Evolutionary conservation across 2,329 filamentous ascomycete species (phyloP).

Genomic region (Teratosphaeria epicoccoides): DNA sequence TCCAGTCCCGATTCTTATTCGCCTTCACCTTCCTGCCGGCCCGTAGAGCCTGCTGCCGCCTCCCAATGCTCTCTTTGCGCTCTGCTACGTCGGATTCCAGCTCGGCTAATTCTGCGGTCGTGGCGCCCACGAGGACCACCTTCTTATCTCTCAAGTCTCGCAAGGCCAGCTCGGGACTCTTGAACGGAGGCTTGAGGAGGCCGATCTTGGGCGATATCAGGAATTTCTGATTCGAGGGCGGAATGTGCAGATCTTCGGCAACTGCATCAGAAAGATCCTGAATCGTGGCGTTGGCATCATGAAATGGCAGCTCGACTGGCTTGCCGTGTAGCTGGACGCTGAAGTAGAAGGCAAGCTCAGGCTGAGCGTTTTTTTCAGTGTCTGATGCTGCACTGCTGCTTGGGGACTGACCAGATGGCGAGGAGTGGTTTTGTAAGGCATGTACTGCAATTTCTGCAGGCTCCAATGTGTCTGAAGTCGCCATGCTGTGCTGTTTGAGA

Average conservation of each 20-base stretch:
- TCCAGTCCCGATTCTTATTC: slow-evolving; percentile 32
- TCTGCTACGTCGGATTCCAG: slow-evolving; percentile 42
- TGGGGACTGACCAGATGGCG: not conserved
- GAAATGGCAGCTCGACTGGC: slow-evolving; percentile 38
- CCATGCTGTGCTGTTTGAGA: not conserved
- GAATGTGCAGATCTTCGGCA: slow-evolving; percentile 47
- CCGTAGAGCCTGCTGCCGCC: slow-evolving; percentile 28
- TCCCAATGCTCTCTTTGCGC: slow-evolving; percentile 38
- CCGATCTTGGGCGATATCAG: slow-evolving; percentile 54
- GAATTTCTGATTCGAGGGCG: slow-evolving; percentile 56
- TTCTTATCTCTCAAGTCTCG: slow-evolving; percentile 45
- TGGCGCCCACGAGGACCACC: slow-evolving; percentile 55
- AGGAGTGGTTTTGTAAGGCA: not conserved
- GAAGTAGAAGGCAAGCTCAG: slow-evolving; percentile 28
- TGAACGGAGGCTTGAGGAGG: slow-evolving; percentile 54
- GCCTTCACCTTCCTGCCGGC: slow-evolving; percentile 29
- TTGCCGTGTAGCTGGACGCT: slow-evolving; percentile 47
- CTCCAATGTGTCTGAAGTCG: not conserved
- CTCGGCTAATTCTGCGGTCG: slow-evolving; percentile 47
- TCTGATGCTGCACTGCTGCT: slow-evolving; percentile 5
- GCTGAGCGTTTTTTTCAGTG: slow-evolving; percentile 6
- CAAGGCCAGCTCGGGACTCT: slow-evolving; percentile 44
- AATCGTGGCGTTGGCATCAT: slow-evolving; percentile 40
- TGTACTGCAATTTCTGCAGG: not conserved
- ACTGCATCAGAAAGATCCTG: slow-evolving; percentile 51